Base-by-base conservation (phyloP, 441 rosid species). In the Biscutella laevigata region DNA sequence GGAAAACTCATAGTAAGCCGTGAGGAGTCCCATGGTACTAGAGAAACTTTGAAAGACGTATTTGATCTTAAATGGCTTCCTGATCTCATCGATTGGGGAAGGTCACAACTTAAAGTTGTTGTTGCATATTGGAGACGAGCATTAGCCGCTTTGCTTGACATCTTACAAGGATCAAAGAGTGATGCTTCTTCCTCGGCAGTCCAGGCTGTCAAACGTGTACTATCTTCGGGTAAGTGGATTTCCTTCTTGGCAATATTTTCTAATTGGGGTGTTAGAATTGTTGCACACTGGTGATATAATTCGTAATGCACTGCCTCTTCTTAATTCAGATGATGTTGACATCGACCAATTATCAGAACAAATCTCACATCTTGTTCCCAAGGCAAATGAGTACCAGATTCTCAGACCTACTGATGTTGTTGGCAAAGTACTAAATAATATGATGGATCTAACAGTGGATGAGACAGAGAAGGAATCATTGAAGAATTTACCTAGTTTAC, bases 41-140 rank as follows among this genome's bases (percentile, higher is more conserved):
- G 56, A 66, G 71, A 61, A 26, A 62, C 46, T 42, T 43, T 64
- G 64, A 68, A 64, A 63, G 65, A 70, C 61, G 61, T 53, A 25
- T 59, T 72, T 40, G 84, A 78, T 71, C 75, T 81, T 26, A 61
- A 74, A 57, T 94, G 99, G 99, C 90, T 94, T 61, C 81, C 78
- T 76, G 94, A 84, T 77, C 78, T 94, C 74, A 71, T 83, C 60
- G 91, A 84, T 34, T 94, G 99, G 99, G 97, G 95, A 36, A 83
- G 78, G 71, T 94, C 99, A 35, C 77, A 84, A 55, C 95, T 84
- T 56, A 86, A 81, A 68, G 97, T 89, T 53, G 68, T 94, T 36
- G 51, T 80, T 66, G 83, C 83, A 14, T 89, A 94, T 53, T 94
- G 99, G 99, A 94, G 73, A 74, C 81, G 84, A 62, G 72, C 96